Conservation (phyloP, 2,329 filamentous ascomycete genomes). For the Elsinoe fawcettii region DNA sequence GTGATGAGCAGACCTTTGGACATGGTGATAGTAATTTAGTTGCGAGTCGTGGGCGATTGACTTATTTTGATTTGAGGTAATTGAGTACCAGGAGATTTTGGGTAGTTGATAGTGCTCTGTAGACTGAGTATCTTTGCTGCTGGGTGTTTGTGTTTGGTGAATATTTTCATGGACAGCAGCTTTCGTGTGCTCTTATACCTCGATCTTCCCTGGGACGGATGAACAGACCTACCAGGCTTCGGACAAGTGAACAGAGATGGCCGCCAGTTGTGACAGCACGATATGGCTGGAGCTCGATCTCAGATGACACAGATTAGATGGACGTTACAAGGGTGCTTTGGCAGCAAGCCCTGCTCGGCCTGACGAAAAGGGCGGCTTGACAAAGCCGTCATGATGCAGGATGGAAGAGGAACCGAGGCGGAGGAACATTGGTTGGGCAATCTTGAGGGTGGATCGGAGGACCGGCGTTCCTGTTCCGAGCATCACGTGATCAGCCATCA, state of each 20-base stretch:
- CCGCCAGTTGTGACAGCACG: not conserved
- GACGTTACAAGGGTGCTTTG: not conserved
- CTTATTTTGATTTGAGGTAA: not conserved
- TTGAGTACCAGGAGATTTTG: too few relatives aligned
- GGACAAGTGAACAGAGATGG: not conserved
- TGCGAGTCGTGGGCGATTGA: not conserved
- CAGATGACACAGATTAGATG: not conserved
- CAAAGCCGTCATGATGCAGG: too few relatives aligned
- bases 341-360: not conserved
- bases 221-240: not conserved
- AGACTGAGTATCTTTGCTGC: not conserved
- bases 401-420: not conserved
- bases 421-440: not conserved
- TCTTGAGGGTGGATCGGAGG: too few relatives aligned
- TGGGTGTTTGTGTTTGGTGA: not conserved
- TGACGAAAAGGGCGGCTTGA: not conserved
- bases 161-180: too few relatives aligned
- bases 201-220: not conserved
- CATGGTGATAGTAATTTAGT: constrained; percentile 38
- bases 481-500: too few relatives aligned
- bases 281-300: not conserved
- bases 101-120: too few relatives aligned
- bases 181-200: not conserved
- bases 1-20: constrained; percentile 34
- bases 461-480: too few relatives aligned